These are phyloP conservation scores for Miamiensis avidus DNA, from an alignment of 169 alveolate genomes.

Conservation along the genomic window DNA sequence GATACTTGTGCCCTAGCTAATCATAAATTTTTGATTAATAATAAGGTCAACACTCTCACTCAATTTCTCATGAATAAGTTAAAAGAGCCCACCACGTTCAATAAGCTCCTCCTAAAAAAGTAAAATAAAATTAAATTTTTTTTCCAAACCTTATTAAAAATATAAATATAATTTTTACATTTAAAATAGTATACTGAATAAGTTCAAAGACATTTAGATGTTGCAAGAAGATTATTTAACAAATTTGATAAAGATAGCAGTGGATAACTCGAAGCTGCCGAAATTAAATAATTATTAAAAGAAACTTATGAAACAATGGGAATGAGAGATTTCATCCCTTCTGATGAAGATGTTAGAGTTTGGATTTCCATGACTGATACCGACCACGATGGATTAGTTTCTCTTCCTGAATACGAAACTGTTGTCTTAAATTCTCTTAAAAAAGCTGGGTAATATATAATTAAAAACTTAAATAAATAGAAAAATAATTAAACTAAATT, in stretches of 20 bases:
- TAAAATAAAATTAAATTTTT: no score
- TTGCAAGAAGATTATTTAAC: conserved; percentile 39
- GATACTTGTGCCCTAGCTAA: conserved; percentile 45
- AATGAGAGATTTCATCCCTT: conserved; percentile 34
- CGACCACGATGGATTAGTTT: conserved; percentile 32
- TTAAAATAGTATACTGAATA: not conserved
- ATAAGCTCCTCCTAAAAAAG: no score
- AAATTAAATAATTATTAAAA: conserved; percentile 18
- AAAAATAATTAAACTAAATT: no score
- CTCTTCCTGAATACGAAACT: conserved; percentile 33
- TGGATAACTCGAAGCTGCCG: conserved; percentile 26
- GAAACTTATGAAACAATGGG: conserved; percentile 38
- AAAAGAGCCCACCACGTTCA: no score
- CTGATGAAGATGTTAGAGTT: conserved; percentile 31
- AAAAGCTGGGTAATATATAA: conserved; percentile 7
- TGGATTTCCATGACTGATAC: conserved; percentile 42
- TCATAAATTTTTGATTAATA: no score
- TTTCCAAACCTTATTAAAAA: no score
- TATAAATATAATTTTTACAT: no score
- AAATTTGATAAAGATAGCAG: conserved; percentile 39
- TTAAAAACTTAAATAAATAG: not conserved
- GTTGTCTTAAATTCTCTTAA: conserved; percentile 24
- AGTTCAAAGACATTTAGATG: conserved; percentile 21
- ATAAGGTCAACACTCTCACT: no score
- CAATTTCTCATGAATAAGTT: no score